phyloP scores from a whole-genome alignment of 176 grass and related monocot genomes.

The Avena insularis region DNA sequence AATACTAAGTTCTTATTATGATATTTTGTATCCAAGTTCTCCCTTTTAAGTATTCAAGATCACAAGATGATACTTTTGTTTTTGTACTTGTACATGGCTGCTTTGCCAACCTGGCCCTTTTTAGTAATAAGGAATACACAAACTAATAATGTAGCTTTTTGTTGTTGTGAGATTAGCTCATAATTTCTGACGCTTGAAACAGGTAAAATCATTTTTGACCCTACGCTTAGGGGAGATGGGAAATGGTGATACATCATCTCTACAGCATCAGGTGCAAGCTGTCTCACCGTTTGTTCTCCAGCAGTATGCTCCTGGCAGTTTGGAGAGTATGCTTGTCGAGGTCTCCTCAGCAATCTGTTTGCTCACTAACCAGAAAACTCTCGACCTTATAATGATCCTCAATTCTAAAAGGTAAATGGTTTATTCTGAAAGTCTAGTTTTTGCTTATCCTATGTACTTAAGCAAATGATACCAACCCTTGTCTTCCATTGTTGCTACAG shows the following conservation, averaged over 20 bases:
- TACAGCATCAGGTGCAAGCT: constrained; percentile 97
- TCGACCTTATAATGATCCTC: constrained; percentile 96
- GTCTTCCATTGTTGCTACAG: not conserved
- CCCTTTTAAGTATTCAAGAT: constrained; percentile 16
- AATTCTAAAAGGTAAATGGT: constrained; percentile 85
- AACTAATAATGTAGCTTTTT: not conserved
- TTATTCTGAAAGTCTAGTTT: constrained; percentile 10
- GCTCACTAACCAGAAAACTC: constrained; percentile 89
- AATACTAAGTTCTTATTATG: not conserved
- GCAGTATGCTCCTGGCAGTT: constrained; percentile 74
- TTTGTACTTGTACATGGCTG: constrained; percentile 13
- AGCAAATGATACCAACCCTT: not conserved
- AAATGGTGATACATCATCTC: constrained; percentile 77
- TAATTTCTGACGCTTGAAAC: constrained; percentile 40
- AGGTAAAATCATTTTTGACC: constrained; percentile 90
- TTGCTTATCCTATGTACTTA: not conserved
- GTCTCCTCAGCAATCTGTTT: constrained; percentile 75
- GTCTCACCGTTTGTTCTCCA: constrained; percentile 92
- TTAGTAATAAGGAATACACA: not conserved
- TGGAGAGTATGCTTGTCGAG: constrained; percentile 69
- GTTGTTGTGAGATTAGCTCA: not conserved
- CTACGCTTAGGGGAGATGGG: constrained; percentile 73
- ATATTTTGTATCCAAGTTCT: not conserved
- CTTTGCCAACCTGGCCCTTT: not conserved
- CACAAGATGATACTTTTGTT: constrained; percentile 21